These are phyloP conservation scores for Rhizopus stolonifer DNA, from an alignment of 371 early-diverging fungal species.

Conservation along the genomic window DNA sequence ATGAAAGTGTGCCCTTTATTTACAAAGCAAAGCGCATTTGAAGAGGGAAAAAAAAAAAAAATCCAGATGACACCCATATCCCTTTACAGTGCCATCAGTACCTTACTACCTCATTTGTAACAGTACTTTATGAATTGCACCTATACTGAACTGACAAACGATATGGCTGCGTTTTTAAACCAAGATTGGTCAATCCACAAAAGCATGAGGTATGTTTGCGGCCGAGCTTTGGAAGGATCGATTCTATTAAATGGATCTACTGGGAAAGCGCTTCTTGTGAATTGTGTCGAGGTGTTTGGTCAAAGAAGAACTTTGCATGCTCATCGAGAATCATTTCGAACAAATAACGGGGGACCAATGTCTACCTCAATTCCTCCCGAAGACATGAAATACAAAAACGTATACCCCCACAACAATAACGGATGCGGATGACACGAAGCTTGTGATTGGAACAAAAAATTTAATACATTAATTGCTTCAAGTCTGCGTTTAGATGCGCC, in stretches of 20 bases:
- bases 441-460: constrained; percentile 25
- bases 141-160: constrained; percentile 5
- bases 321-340: constrained; percentile 6
- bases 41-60: constrained; percentile 6
- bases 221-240: constrained; percentile 7
- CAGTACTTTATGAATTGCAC: constrained; percentile 2
- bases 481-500: constrained; percentile 13
- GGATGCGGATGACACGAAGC: constrained; percentile 14
- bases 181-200: constrained; percentile 10
- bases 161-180: constrained; percentile 4
- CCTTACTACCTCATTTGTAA: constrained; percentile 4
- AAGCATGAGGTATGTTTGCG: constrained; percentile 1
- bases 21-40: constrained; percentile 6
- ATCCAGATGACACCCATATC: constrained; percentile 3
- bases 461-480: constrained; percentile 24
- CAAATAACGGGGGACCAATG: constrained; percentile 11
- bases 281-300: constrained; percentile 31
- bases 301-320: constrained; percentile 14
- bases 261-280: constrained; percentile 19
- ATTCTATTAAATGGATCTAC: not conserved
- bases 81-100: constrained; percentile 13
- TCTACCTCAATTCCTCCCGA: constrained; percentile 17
- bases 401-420: constrained; percentile 24
- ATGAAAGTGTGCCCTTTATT: constrained; percentile 14
- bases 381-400: constrained; percentile 20